phyloP scores from a whole-genome alignment of 352 stramenopile species.

The Globisporangium polare region DNA sequence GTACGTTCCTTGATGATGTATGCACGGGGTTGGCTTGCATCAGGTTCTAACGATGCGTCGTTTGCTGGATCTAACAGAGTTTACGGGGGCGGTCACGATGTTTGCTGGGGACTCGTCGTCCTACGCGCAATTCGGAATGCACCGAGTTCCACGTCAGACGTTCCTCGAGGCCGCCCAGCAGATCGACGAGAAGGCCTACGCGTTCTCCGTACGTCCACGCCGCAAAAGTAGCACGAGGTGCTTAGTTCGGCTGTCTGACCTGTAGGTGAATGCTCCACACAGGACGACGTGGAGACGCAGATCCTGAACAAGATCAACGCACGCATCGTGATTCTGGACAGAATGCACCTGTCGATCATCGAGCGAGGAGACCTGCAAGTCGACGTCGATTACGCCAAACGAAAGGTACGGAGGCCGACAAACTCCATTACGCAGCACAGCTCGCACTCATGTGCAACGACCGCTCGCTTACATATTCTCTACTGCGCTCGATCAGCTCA shows the following conservation, averaged over 20 bases:
- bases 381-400: slow-evolving; percentile 70
- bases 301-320: slow-evolving; percentile 42
- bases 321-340: slow-evolving; percentile 32
- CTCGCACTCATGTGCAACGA: background rate
- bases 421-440: too few relatives aligned
- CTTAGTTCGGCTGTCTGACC: too few relatives aligned
- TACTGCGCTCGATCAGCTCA: slow-evolving; percentile 26
- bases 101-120: slow-evolving; percentile 13
- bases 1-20: too few relatives aligned
- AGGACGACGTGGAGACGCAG: slow-evolving; percentile 38
- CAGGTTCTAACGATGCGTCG: background rate
- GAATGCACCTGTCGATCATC: slow-evolving; percentile 35
- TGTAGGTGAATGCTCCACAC: too few relatives aligned
- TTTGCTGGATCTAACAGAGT: background rate
- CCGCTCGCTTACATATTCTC: background rate
- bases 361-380: slow-evolving; percentile 48
- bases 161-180: slow-evolving; percentile 12
- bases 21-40: too few relatives aligned
- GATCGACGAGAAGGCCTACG: slow-evolving; percentile 13
- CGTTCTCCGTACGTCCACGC: slow-evolving; percentile 10
- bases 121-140: slow-evolving; percentile 7
- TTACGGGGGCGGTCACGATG: slow-evolving; percentile 4
- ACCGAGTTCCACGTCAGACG: background rate
- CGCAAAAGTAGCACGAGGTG: too few relatives aligned
- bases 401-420: slow-evolving; percentile 27